Evolutionary conservation across 306 rosid genomes (phyloP).

Genomic region (Abrus pulchellus): DNA sequence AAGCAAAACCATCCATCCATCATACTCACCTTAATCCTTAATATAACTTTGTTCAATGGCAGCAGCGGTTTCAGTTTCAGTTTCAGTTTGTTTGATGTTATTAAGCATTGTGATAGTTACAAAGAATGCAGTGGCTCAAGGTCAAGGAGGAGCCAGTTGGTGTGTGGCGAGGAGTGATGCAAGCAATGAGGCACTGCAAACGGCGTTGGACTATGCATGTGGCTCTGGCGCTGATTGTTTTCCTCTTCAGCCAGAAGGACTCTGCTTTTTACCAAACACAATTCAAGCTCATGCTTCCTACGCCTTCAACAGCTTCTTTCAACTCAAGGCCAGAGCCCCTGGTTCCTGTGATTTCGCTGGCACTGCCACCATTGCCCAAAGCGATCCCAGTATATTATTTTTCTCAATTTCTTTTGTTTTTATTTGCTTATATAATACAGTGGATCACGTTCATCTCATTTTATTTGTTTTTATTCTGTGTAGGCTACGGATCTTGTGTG

Average conservation of each 20-base stretch:
- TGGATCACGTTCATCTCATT: too few species aligned
- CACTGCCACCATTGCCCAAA: constrained; percentile 82
- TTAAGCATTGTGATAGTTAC: neutral
- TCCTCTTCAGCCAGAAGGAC: constrained; percentile 66
- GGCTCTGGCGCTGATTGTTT: constrained; percentile 78
- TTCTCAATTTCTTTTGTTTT: too few species aligned
- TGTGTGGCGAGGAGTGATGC: constrained; percentile 90
- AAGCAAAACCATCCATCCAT: neutral
- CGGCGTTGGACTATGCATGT: constrained; percentile 88
- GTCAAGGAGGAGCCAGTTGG: constrained; percentile 61
- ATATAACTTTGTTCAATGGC: constrained; percentile 71
- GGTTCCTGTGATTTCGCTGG: constrained; percentile 84
- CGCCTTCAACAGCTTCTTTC: constrained; percentile 87
- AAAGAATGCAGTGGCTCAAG: constrained; percentile 16
- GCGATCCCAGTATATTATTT: constrained; percentile 73
- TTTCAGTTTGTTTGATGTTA: constrained; percentile 8
- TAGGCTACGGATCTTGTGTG: constrained; percentile 98
- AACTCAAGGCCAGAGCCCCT: constrained; percentile 66
- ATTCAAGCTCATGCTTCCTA: constrained; percentile 94
- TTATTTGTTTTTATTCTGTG: neutral
- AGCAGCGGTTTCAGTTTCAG: neutral
- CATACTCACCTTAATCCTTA: neutral
- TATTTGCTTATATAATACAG: too few species aligned
- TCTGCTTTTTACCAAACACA: constrained; percentile 89
- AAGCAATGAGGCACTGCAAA: constrained; percentile 57